Conservation (phyloP, 73 alveolate species). For the Diophrys sp. region DNA sequence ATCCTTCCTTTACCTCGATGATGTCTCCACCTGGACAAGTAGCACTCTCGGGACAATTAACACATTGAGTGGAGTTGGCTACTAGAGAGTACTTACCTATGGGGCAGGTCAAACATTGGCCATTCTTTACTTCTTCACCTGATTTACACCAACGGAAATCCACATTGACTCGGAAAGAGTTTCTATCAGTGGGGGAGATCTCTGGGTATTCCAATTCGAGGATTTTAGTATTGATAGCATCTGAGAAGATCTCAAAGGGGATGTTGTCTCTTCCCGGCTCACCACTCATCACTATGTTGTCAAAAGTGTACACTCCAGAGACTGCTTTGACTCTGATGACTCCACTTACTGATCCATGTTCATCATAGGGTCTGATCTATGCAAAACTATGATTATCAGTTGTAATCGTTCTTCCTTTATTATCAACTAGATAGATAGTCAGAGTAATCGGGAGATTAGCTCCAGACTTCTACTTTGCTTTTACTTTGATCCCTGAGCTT, state of each 20-base stretch:
- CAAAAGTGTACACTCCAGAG: not conserved
- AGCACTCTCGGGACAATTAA: conserved; percentile 3
- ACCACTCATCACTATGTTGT: not conserved
- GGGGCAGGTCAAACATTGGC: not conserved
- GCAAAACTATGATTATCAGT: not conserved
- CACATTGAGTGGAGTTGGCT: not conserved
- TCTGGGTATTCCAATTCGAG: not conserved
- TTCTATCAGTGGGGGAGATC: not conserved
- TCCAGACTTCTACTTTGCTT: not conserved
- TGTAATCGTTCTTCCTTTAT: not conserved
- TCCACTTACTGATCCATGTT: not conserved
- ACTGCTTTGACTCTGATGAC: not conserved
- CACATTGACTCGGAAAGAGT: not conserved
- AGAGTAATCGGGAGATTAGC: not conserved
- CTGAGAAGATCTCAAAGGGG: not conserved
- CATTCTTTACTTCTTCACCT: conserved; percentile 7
- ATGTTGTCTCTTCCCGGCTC: not conserved
- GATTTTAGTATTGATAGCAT: not conserved
- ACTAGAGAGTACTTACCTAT: not conserved
- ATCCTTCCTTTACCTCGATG: conserved; percentile 2
- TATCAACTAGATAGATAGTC: not conserved
- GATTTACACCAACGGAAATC: not conserved
- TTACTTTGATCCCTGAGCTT: not conserved
- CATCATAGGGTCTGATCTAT: not conserved
- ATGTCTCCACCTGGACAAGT: conserved; percentile 1